Percentiles rank a stretch among this genome's conserved stretches.
These are phyloP conservation scores for Gamarada debralockiae DNA, from an alignment of 495 filamentous ascomycete genomes.

Conservation along the genomic window DNA sequence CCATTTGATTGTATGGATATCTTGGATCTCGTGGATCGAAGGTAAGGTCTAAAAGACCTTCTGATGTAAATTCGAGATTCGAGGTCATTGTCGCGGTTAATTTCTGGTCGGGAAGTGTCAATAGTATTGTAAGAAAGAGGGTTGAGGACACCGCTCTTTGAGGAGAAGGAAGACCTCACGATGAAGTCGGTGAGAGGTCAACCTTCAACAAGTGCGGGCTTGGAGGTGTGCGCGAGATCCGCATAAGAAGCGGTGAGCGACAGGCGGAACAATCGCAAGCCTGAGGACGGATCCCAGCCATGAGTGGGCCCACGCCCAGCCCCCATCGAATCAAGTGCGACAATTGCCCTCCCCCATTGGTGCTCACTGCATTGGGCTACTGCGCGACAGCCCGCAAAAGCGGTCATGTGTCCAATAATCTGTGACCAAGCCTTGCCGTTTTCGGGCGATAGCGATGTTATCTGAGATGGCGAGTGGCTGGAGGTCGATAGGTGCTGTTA, in stretches of 20 bases:
- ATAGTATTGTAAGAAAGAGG: slow-evolving; percentile 28
- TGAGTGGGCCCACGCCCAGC: neutral
- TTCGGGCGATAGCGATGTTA: neutral
- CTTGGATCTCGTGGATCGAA: slow-evolving; percentile 51
- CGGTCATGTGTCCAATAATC: slow-evolving; percentile 21
- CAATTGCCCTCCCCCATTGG: slow-evolving; percentile 3
- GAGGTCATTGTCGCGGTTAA: slow-evolving; percentile 39
- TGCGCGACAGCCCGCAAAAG: slow-evolving; percentile 16
- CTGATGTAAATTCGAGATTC: slow-evolving; percentile 49
- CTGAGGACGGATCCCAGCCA: neutral
- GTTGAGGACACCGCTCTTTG: slow-evolving; percentile 27
- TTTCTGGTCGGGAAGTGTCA: slow-evolving; percentile 19
- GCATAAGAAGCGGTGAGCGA: slow-evolving; percentile 20
- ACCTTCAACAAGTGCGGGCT: slow-evolving; percentile 8
- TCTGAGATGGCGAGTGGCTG: neutral
- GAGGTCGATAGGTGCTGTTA: no score
- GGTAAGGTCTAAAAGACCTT: slow-evolving; percentile 48
- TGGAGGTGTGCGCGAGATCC: slow-evolving; percentile 2
- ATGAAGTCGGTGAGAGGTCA: slow-evolving; percentile 24
- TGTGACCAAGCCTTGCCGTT: neutral
- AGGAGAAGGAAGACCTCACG: slow-evolving; percentile 21
- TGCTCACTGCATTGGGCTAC: slow-evolving; percentile 21
- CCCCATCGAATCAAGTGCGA: slow-evolving; percentile 18
- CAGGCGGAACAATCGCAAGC: slow-evolving; percentile 8
- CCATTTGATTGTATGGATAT: slow-evolving; percentile 39